A percentile compares a stretch with the other conserved stretches of the same genome.
Conservation (phyloP, 2,329 filamentous ascomycete genomes). For the Paraphoma chrysanthemicola region DNA sequence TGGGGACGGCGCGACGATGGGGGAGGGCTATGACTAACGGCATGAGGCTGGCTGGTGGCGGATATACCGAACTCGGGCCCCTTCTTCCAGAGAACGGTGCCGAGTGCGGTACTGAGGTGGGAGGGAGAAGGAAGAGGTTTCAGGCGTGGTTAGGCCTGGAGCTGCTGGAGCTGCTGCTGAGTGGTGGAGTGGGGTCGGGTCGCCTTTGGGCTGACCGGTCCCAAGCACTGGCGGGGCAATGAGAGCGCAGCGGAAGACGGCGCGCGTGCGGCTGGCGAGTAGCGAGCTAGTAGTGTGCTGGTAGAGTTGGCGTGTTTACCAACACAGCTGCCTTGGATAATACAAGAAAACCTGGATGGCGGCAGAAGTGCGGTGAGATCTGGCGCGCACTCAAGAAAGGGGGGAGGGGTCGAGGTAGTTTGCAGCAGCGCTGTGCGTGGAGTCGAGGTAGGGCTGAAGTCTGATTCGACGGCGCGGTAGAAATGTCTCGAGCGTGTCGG, state of each 20-base stretch:
- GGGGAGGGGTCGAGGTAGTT: constrained; percentile 3
- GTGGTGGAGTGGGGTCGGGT: constrained; percentile 9
- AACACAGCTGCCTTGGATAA: neutral
- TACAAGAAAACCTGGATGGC: neutral
- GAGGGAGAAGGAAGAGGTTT: constrained; percentile 10
- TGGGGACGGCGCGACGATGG: constrained; percentile 33
- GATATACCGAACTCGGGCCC: constrained; percentile 43
- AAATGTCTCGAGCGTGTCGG: constrained; percentile 22
- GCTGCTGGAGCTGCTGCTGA: constrained; percentile 9
- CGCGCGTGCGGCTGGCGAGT: neutral
- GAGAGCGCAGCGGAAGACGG: neutral
- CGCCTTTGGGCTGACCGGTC: constrained; percentile 19
- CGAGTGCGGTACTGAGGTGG: constrained; percentile 40
- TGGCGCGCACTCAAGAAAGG: constrained; percentile 11
- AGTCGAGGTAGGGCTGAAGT: constrained; percentile 19
- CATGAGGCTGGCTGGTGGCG: constrained; percentile 46
- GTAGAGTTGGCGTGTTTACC: constrained; percentile 7
- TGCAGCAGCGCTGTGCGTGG: neutral
- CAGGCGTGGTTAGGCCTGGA: constrained; percentile 16
- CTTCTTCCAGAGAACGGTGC: constrained; percentile 49
- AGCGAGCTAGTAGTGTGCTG: constrained; percentile 1
- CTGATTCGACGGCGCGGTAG: constrained; percentile 35
- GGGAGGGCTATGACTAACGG: constrained; percentile 52
- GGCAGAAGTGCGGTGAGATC: constrained; percentile 1
- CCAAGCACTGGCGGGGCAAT: constrained; percentile 3